Conservation (phyloP, 2,329 filamentous ascomycete genomes). For the Aspergillus ibericus region DNA sequence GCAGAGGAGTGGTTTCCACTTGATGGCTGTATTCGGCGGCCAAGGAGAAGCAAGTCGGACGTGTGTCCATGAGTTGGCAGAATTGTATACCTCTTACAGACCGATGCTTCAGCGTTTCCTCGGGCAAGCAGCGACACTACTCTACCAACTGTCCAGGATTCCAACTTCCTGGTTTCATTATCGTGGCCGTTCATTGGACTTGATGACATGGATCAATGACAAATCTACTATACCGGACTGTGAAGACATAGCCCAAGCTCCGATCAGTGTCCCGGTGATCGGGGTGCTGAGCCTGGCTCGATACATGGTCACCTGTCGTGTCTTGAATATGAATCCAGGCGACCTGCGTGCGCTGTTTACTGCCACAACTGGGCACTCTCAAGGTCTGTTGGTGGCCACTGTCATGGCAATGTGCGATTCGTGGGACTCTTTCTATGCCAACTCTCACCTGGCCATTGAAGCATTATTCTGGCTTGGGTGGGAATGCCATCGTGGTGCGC, state of each 20-base stretch:
- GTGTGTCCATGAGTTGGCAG: slow-evolving; percentile 17
- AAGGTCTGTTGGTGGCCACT: slow-evolving; percentile 40
- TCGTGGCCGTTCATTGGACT: slow-evolving; percentile 8
- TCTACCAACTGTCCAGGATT: slow-evolving; percentile 10
- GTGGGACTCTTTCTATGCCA: slow-evolving; percentile 36
- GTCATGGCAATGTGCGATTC: slow-evolving; percentile 32
- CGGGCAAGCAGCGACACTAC: slow-evolving; percentile 3
- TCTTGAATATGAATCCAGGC: slow-evolving; percentile 30
- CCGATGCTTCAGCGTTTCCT: slow-evolving; percentile 15
- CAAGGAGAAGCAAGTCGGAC: slow-evolving; percentile 20
- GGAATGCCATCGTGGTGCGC: slow-evolving; percentile 18
- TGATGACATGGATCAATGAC: slow-evolving; percentile 23
- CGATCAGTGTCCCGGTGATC: slow-evolving; percentile 43
- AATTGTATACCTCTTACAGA: slow-evolving; percentile 18
- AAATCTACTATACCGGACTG: slow-evolving; percentile 27
- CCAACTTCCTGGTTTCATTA: slow-evolving; percentile 11
- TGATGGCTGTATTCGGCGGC: slow-evolving; percentile 22
- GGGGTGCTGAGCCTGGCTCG: slow-evolving; percentile 36
- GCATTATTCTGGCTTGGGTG: slow-evolving; percentile 26
- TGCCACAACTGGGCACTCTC: slow-evolving; percentile 40
- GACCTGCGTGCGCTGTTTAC: slow-evolving; percentile 25
- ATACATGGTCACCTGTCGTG: slow-evolving; percentile 31
- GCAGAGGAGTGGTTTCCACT: slow-evolving; percentile 6
- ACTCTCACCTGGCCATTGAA: slow-evolving; percentile 27
- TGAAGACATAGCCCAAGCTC: slow-evolving; percentile 37